Evolutionary conservation across 2,329 filamentous ascomycete species (phyloP), one percentile per base, ranked within the genome.

Genomic region (Penicillium sp.): DNA sequence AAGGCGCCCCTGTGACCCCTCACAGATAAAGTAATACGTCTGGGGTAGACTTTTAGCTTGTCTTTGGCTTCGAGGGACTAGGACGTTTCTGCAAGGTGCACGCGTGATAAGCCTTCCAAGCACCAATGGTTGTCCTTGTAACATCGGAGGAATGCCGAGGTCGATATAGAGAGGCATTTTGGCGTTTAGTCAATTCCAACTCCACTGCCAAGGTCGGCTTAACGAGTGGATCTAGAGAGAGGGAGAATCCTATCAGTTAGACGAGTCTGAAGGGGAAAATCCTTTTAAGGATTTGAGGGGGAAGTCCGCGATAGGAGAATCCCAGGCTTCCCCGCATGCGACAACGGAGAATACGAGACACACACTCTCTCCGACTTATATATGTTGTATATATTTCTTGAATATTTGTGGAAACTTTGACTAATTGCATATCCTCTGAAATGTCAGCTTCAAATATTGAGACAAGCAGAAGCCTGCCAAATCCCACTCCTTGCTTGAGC

Each of bases 401-500:
- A 3, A 3, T 2, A 34, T 34, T 35, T 12, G 5, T 3, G 7
- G 18, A 25, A 8, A 8, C 15, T 6, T 35, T n/a, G 15, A 25
- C 18, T n/a, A 23, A 46, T 35, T n/a, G 6, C 18, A 35, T 25
- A 25, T 25, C 3, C 1, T 16, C 9, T 23, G 8, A 23, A 25
- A 34, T 34, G 21, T 25, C 34, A 10, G 6, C 23, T 40, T 31
- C 39, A 10, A 44, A 50, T 21, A 23, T 50, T 32, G 46, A 35
- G 23, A 58, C 54, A 5, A 63, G 61, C 42, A 56, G 54, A 40
- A 64, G 53, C 57, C 35, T 68, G 25, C 68, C 68, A 7, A 58
- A 62, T 23, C 8, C 49, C 18, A 56, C 54, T 6, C 64, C 72
- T 27, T 69, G 71, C 46, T 60, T 75, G 18, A 73, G 70, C 32